Conservation (phyloP, 768 basidiomycete species). For the Cystobasidium onofrii region DNA sequence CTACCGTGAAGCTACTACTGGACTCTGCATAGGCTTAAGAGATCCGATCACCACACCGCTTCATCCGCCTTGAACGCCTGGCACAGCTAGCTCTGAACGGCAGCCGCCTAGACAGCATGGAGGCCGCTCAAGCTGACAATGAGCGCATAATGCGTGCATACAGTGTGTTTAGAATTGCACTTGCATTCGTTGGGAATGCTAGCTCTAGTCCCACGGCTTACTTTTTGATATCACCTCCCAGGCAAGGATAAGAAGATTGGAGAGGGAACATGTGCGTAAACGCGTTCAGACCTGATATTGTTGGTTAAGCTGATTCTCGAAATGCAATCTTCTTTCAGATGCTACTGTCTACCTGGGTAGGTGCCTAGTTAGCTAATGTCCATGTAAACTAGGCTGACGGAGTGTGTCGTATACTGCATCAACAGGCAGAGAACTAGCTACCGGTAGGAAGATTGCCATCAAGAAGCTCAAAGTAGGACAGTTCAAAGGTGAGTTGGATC, state of each 20-base stretch:
- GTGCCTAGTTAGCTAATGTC: not conserved
- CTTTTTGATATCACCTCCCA: not conserved
- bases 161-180: not conserved
- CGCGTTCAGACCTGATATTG: not conserved
- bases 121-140: slow-evolving; percentile 38
- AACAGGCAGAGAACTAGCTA: slow-evolving; percentile 65
- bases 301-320: not conserved
- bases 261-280: slow-evolving; percentile 76
- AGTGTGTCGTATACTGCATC: not conserved
- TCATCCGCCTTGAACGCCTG: not conserved
- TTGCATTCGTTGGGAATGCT: not conserved
- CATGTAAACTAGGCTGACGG: not conserved
- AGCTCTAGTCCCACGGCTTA: not conserved
- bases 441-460: slow-evolving; percentile 80
- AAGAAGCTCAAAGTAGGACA: slow-evolving; percentile 62
- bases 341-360: slow-evolving; percentile 35
- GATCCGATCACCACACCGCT: not conserved
- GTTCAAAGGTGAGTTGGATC: slow-evolving; percentile 39
- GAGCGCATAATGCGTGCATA: slow-evolving; percentile 33
- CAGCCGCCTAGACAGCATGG: slow-evolving; percentile 1
- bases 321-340: not conserved
- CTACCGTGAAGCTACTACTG: not conserved
- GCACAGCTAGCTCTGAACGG: too few species aligned
- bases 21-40: not conserved
- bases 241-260: slow-evolving; percentile 50